These are phyloP conservation scores for Russula sp. DNA, from an alignment of 768 basidiomycete species.

Conservation along the genomic window DNA sequence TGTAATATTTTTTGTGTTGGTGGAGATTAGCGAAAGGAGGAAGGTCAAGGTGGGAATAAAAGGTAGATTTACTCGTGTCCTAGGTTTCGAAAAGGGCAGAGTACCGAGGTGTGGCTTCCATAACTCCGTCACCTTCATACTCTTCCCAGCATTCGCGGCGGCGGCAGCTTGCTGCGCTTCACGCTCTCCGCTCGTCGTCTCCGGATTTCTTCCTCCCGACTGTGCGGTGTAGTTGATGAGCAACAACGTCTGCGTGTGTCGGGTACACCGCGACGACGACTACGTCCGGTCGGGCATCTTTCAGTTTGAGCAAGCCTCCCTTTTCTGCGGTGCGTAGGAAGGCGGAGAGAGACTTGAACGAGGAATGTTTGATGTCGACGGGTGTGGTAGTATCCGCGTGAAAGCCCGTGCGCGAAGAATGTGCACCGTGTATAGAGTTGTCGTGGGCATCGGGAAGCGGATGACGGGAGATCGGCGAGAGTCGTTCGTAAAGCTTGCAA, in stretches of 20 bases:
- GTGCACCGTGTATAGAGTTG: slow-evolving; percentile 70
- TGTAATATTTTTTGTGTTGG: neutral
- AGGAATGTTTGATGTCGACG: slow-evolving; percentile 75
- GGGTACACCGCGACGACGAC: slow-evolving; percentile 48
- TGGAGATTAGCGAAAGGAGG: slow-evolving; percentile 5
- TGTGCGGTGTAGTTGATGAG: slow-evolving; percentile 54
- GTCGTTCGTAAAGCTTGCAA: slow-evolving; percentile 61
- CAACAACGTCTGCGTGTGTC: slow-evolving; percentile 53
- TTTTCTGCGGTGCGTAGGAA: slow-evolving; percentile 82
- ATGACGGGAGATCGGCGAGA: slow-evolving; percentile 46
- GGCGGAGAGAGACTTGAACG: slow-evolving; percentile 73
- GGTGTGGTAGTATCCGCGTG: slow-evolving; percentile 43
- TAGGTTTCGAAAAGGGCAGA: slow-evolving; percentile 58
- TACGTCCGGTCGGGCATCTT: slow-evolving; percentile 47
- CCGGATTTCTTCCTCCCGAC: slow-evolving; percentile 62
- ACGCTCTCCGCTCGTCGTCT: slow-evolving; percentile 56
- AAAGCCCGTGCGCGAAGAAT: slow-evolving; percentile 79
- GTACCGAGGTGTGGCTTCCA: slow-evolving; percentile 72
- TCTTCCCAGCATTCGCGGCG: slow-evolving; percentile 45
- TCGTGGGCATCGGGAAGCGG: slow-evolving; percentile 70
- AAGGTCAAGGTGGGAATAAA: slow-evolving; percentile 1
- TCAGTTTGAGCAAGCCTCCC: slow-evolving; percentile 65
- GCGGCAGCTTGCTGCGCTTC: slow-evolving; percentile 54
- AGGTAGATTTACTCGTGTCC: slow-evolving; percentile 55
- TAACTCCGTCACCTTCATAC: slow-evolving; percentile 58